Percentiles rank a stretch among this genome's conserved stretches.
phyloP scores from a whole-genome alignment of 306 rosid genomes.

The Mucuna pruriens region DNA sequence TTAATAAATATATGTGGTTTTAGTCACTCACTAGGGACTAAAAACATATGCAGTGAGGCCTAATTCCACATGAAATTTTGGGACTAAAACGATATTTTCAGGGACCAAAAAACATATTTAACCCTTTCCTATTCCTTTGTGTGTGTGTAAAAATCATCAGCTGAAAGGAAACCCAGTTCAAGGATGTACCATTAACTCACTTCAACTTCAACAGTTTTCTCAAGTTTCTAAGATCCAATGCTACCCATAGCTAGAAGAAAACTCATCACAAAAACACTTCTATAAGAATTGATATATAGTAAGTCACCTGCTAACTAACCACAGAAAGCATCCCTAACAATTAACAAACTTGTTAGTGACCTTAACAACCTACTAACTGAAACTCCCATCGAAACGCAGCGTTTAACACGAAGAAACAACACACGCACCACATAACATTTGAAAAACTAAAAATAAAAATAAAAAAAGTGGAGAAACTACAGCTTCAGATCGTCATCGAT shows the following conservation, averaged over 20 bases:
- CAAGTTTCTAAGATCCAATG: neutral
- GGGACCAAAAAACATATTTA: too few species aligned
- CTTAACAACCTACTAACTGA: neutral
- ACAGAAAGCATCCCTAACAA: neutral
- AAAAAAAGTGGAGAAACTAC: slow-evolving; percentile 3
- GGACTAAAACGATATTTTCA: too few species aligned
- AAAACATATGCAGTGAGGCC: too few species aligned
- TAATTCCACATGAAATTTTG: too few species aligned
- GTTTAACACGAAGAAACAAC: neutral
- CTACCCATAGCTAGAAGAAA: neutral
- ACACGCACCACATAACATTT: neutral
- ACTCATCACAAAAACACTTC: neutral
- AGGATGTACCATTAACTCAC: neutral
- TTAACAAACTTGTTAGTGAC: neutral
- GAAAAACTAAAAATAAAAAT: neutral
- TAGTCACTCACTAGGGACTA: too few species aligned
- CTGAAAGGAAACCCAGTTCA: neutral
- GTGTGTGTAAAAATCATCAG: neutral
- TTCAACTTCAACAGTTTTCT: neutral
- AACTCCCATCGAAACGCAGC: neutral
- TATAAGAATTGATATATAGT: too few species aligned
- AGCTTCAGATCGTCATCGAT: slow-evolving; percentile 39
- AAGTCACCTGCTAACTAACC: neutral
- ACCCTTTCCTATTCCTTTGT: neutral
- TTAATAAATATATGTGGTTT: too few species aligned